Evolutionary conservation across 768 basidiomycete species (phyloP).

Genomic region (Amanita exitialis): DNA sequence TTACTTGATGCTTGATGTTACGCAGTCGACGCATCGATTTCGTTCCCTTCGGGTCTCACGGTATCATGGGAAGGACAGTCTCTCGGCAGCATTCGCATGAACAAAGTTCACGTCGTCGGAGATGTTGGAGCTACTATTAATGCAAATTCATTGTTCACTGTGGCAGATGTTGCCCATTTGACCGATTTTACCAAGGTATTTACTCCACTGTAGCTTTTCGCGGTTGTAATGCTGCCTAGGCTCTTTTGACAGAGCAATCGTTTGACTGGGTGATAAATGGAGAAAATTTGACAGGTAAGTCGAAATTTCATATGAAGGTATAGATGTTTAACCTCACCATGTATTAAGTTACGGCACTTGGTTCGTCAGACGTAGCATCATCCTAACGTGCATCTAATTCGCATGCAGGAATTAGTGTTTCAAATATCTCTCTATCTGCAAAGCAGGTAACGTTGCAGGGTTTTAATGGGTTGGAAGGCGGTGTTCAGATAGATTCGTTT

Average conservation of each 20-base stretch:
- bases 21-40: constrained; percentile 56
- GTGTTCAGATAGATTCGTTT: constrained; percentile 55
- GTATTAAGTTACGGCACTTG: constrained; percentile 44
- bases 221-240: constrained; percentile 16
- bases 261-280: constrained; percentile 66
- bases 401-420: constrained; percentile 41
- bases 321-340: constrained; percentile 1
- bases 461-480: constrained; percentile 55
- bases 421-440: constrained; percentile 41
- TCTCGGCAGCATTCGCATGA: constrained; percentile 53
- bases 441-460: constrained; percentile 59
- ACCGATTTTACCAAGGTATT: constrained; percentile 55
- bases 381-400: background rate
- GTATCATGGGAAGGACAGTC: constrained; percentile 49
- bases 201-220: background rate
- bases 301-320: background rate
- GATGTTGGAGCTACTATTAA: constrained; percentile 56
- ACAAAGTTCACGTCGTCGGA: constrained; percentile 45
- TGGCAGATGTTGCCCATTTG: constrained; percentile 45
- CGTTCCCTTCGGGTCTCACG: constrained; percentile 50
- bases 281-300: constrained; percentile 49
- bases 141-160: constrained; percentile 42
- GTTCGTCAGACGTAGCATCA: constrained; percentile 18
- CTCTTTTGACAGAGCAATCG: constrained; percentile 49
- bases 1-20: background rate